Base-by-base conservation (phyloP, 1,284 basidiomycete genomes). In the Sporisorium iseilematis-ciliati region DNA sequence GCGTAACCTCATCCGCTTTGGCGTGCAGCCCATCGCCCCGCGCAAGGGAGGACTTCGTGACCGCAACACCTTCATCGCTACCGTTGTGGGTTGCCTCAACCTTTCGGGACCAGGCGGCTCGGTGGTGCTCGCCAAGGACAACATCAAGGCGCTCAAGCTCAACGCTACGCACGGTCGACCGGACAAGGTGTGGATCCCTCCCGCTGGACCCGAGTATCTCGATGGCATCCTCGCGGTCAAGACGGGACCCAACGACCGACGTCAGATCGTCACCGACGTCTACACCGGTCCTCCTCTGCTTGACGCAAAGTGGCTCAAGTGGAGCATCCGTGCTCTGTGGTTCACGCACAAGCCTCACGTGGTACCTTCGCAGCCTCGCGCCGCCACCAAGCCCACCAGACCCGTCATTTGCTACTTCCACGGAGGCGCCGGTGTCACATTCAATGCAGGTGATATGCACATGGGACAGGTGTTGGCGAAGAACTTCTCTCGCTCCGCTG, bases 361-460 rank as follows among this genome's bases (percentile, higher is more conserved):
- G 3, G 59, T 68, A 43, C 78, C 78, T 1, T 62, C 69, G 3
- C 65, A 74, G 57, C 72, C 70, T 16, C 53, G 57, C 11, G 20
- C 72, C 23, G 25, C 23, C 50, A 49, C 65, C 73, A 67, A 48
- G 68, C 73, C 58, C 43, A 67, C 33, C 31, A 41, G 72, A 3
- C 75, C 74, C 3, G 82, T 84, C 35, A 43, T 82, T n/a, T 72
- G 82, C 54, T 84, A 81, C 77, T 82, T 83, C 78, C 81, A 84
- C 57, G 82, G 82, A 25, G 82, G 82, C 7, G 82, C 82, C 4
- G 81, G 77, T 23, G 82, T 84, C 26, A 82, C 81, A 2, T 79
- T 84, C 58, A 75, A 72, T 14, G 82, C 82, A 3, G 82, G 81
- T 29, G 82, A 84, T 40, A 20, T 77, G 33, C 82, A 82, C 64